Evolutionary conservation across 2,329 filamentous ascomycete genomes (phyloP).

Genomic region (Pestalotiopsis sp.): DNA sequence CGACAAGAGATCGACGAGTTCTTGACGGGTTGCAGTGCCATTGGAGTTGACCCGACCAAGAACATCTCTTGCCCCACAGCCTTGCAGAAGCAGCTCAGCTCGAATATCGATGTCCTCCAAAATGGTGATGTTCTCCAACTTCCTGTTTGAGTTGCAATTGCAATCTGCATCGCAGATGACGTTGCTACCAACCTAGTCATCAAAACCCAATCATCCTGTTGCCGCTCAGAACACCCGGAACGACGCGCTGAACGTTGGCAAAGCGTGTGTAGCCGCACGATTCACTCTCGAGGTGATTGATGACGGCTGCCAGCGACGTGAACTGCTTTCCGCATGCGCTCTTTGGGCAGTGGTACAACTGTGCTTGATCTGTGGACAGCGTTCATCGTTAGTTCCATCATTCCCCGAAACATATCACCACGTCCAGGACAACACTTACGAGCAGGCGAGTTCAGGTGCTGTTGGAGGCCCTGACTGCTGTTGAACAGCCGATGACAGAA

Average conservation of each 20-base stretch:
- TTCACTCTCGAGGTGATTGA: slow-evolving; percentile 49
- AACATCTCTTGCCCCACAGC: too few relatives aligned
- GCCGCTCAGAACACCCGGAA: slow-evolving; percentile 1
- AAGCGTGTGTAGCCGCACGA: slow-evolving; percentile 42
- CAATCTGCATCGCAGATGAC: background rate
- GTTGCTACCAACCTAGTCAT: background rate
- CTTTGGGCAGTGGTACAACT: slow-evolving; percentile 45
- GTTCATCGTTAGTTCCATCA: slow-evolving; percentile 7
- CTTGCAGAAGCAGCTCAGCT: background rate
- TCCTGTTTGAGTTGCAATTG: background rate
- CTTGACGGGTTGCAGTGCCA: background rate
- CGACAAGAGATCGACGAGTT: background rate
- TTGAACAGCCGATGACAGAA: slow-evolving; percentile 52
- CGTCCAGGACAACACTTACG: slow-evolving; percentile 40
- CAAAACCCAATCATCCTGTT: slow-evolving; percentile 3
- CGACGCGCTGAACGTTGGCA: slow-evolving; percentile 22
- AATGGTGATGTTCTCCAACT: background rate
- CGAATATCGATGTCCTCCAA: background rate
- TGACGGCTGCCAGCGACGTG: slow-evolving; percentile 38
- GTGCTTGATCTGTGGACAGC: slow-evolving; percentile 34
- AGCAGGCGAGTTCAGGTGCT: slow-evolving; percentile 55
- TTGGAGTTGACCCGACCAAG: background rate
- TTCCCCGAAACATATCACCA: background rate
- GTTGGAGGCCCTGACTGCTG: slow-evolving; percentile 40
- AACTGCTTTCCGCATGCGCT: slow-evolving; percentile 38